A percentile compares a stretch with the other conserved stretches of the same genome.
Conservation (phyloP, 2,329 filamentous ascomycete genomes). For the Fragosphaeria purpurea region DNA sequence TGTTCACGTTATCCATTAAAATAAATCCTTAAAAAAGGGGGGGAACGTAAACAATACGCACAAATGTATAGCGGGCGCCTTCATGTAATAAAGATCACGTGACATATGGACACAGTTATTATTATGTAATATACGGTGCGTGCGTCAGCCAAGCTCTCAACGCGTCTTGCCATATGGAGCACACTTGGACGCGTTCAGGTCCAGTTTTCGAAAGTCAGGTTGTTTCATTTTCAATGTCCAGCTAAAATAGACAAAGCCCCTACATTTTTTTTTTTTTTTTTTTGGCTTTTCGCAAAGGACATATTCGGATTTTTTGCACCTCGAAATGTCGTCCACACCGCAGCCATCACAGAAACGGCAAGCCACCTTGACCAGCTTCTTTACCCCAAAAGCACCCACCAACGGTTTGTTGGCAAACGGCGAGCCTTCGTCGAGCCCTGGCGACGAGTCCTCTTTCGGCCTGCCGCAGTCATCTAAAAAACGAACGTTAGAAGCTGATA, state of each 20-base stretch:
- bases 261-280: no score
- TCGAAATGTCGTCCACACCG: conserved; percentile 26
- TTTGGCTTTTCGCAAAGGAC: background rate
- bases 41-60: no score
- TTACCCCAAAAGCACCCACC: conserved; percentile 52
- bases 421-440: conserved; percentile 20
- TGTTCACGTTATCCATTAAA: no score
- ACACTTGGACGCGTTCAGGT: no score
- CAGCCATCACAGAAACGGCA: conserved; percentile 54
- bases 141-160: background rate
- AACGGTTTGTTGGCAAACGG: background rate
- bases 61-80: no score
- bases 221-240: no score
- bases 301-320: background rate
- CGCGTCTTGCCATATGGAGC: background rate
- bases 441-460: conserved; percentile 11
- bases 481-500: conserved; percentile 39
- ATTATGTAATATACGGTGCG: background rate
- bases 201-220: no score
- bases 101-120: background rate
- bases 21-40: no score
- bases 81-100: background rate
- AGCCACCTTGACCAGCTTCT: conserved; percentile 78
- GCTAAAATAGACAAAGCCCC: no score
- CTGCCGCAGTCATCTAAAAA: conserved; percentile 29